phyloP scores from a whole-genome alignment of 495 filamentous ascomycete genomes.

The Terfezia boudieri region DNA sequence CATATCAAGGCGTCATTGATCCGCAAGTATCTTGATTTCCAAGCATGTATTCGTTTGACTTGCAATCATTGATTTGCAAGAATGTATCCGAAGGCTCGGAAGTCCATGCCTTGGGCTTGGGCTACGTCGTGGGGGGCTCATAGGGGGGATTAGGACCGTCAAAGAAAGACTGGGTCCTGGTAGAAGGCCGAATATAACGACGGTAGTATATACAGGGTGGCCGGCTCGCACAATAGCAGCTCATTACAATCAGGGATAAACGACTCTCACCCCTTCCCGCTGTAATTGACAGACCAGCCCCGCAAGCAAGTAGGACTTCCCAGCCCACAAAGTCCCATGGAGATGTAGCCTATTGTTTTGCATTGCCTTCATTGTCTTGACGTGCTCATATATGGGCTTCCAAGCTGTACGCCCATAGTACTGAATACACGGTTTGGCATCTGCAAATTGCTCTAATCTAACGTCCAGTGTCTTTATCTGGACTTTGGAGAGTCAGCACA shows the following conservation, averaged over 20 bases:
- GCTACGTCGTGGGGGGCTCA: too few species aligned
- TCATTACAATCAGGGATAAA: constrained; percentile 1
- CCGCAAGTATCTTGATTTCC: too few species aligned
- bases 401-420: not conserved
- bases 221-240: not conserved
- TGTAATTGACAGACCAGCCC: not conserved
- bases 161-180: not conserved
- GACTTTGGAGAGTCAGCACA: too few species aligned
- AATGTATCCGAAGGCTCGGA: too few species aligned
- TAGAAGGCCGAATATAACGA: not conserved
- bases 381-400: not conserved
- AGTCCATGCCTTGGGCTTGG: too few species aligned
- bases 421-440: too few species aligned
- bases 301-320: constrained; percentile 1
- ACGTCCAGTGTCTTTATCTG: too few species aligned
- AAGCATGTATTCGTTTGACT: too few species aligned
- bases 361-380: not conserved
- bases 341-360: not conserved
- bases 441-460: too few species aligned
- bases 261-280: not conserved
- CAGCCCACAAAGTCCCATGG: not conserved
- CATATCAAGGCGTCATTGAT: too few species aligned
- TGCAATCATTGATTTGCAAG: too few species aligned
- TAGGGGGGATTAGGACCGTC: too few species aligned
- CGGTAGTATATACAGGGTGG: not conserved